phyloP scores from a whole-genome alignment of 2,329 filamentous ascomycete species.

The Cladosporium oxysporum region DNA sequence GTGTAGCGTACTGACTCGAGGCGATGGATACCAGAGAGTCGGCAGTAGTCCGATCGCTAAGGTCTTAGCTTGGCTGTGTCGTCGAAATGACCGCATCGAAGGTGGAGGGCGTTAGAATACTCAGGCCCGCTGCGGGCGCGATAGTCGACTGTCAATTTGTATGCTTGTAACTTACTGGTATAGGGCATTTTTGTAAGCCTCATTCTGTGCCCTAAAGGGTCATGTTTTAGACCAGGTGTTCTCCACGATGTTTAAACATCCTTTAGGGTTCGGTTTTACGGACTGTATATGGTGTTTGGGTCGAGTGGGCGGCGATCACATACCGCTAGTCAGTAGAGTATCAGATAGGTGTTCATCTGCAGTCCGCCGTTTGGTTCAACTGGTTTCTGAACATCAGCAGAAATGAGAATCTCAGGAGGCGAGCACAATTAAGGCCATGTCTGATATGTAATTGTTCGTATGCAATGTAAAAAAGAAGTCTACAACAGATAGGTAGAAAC shows the following conservation, averaged over 20 bases:
- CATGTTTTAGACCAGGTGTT: not conserved
- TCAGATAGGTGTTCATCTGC: not conserved
- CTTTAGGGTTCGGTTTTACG: not conserved
- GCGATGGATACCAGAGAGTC: too few relatives aligned
- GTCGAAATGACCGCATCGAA: too few relatives aligned
- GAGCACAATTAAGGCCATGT: not conserved
- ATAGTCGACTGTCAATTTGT: not conserved
- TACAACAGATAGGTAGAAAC: not conserved
- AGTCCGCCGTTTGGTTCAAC: too few relatives aligned
- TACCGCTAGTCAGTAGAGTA: not conserved
- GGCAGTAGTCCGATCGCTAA: too few relatives aligned
- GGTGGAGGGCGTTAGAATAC: too few relatives aligned
- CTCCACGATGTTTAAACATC: not conserved
- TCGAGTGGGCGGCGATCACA: too few relatives aligned
- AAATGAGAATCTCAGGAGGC: not conserved
- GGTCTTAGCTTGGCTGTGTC: too few relatives aligned
- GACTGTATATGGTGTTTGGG: not conserved
- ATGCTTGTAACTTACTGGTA: not conserved
- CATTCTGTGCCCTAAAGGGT: not conserved
- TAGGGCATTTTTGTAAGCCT: not conserved
- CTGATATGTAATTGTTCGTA: not conserved
- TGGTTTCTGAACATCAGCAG: too few relatives aligned
- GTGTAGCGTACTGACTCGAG: too few relatives aligned
- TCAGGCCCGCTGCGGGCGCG: too few relatives aligned
- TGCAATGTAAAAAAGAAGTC: slow-evolving; percentile 8